Evolutionary conservation across 176 grass and related monocot genomes (phyloP), one percentile per base, ranked within the genome.

Genomic region (Poa pratensis): DNA sequence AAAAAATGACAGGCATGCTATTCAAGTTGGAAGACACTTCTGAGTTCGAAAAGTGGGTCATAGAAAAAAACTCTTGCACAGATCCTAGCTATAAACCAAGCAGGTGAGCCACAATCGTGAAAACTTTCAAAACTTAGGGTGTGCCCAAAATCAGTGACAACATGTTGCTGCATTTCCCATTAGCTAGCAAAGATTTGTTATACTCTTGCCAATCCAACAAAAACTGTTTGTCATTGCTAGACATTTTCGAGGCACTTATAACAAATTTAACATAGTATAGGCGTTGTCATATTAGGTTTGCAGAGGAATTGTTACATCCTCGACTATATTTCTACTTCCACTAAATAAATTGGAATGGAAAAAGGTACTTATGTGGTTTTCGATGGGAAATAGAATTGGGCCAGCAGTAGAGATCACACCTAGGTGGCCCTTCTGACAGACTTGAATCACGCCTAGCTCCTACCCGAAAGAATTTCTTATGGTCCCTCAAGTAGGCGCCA

Each of bases 1-100:
- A 68, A 75, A 69, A 89, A 27, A 69, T 2, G 24, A n/a, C 37
- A 9, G 32, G 30, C 64, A 68, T 19, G 65, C 32, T 79, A 87
- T 39, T 54, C 18, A 54, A 54, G 52, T 20, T 54, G 37, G 37
- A n/a, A 68, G 32, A 37, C 32, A 68, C 35, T 19, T 68, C 32
- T 37, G 32, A 68, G 34, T 37, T 19, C 19, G 65, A 68, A 15
- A 68, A 34, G 6, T 66, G 62, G 62, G 28, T 18, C 27, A 28
- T 7, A 18, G 28, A 19, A 18, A 53, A 53, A 18, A 3, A 53
- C 17, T 55, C 52, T 53, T 20, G 52, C 18, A 20, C 18, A 55
- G 18, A 18, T 57, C 14, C 54, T n/a, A 57, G 54, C 54, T 57
- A 57, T 9, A 57, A n/a, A 57, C 6, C 18, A 57, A 57, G n/a